Evolutionary conservation across 2,329 filamentous ascomycete genomes (phyloP), one percentile per base, ranked within the genome.

Genomic region (Claviceps maximensis): DNA sequence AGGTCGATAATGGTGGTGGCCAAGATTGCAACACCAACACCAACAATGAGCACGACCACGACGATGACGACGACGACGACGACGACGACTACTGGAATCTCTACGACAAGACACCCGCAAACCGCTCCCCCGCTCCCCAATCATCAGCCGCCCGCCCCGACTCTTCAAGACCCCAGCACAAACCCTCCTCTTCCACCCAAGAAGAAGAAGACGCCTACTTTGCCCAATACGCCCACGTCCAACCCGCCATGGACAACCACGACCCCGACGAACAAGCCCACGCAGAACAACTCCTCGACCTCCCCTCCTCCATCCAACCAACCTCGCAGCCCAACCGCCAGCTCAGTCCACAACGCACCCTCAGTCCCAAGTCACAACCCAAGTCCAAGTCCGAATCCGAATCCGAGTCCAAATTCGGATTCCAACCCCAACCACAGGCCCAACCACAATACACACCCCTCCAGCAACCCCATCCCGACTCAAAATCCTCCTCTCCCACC

Each of bases 241-340:
- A 91, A 64, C 86, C 87, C 2, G 86, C 86, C 33, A 81, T 91
- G 74, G 87, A 91, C 66, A 81, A 80, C 53, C 82, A 90, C 64
- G 86, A 90, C 58, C 86, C 86, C n/a, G 84, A 89, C 60, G 86
- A 89, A 68, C 82, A 74, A 53, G 70, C 61, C 2, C 59, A 59
- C 47, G 58, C 57, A 50, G 60, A 65, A 46, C 61, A 65, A 36
- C 60, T 65, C 53, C 58, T 68, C 19, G 9, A 67, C 7, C 71
- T 71, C 3, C 61, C 59, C n/a, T 63, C 56, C 48, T 58, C 65
- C 33, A 55, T 25, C n/a, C n/a, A n/a, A 55, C 41, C 58, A 51
- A 19, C 25, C 50, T 27, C 44, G 12, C 44, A 38, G 17, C 15
- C 33, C 13, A 15, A 38, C 40, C 17, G n/a, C 3, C 2, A 41